Conservation (phyloP, 1,284 basidiomycete species). For the Rhodotorula sp. region DNA sequence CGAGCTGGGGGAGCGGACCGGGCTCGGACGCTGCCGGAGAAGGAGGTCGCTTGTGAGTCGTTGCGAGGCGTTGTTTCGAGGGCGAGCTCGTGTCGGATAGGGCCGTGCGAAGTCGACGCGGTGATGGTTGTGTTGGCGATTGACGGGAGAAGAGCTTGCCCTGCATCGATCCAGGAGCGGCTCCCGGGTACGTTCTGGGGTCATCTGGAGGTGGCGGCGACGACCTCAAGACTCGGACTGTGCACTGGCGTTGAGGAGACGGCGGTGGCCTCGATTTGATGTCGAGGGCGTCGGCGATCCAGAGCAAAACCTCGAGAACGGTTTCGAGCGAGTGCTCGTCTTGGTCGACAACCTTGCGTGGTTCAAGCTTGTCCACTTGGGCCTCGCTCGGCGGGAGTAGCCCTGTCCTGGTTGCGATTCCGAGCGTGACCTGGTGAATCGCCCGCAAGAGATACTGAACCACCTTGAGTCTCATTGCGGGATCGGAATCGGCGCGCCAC, state of each 20-base stretch:
- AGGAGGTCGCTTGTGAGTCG: background rate
- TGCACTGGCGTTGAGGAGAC: background rate
- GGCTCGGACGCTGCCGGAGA: background rate
- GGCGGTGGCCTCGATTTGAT: no score
- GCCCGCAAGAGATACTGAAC: slow-evolving; percentile 3
- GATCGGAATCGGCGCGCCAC: slow-evolving; percentile 1
- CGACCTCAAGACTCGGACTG: background rate
- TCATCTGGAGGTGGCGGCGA: no score
- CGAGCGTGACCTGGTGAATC: slow-evolving; percentile 7
- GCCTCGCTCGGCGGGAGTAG: no score
- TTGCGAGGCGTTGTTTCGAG: background rate
- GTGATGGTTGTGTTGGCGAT: background rate
- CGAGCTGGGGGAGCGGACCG: background rate
- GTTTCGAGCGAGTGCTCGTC: no score
- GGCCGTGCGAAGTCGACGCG: background rate
- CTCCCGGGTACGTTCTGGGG: background rate
- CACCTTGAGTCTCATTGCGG: background rate
- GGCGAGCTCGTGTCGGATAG: background rate
- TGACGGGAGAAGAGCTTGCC: background rate
- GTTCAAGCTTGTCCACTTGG: no score
- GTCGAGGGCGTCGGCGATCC: no score
- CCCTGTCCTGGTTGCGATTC: background rate
- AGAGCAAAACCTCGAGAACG: no score
- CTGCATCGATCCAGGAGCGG: no score
- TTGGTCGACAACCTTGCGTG: no score